Evolutionary conservation across 2,329 filamentous ascomycete species (phyloP).

Genomic region (Colletotrichum tropicale): DNA sequence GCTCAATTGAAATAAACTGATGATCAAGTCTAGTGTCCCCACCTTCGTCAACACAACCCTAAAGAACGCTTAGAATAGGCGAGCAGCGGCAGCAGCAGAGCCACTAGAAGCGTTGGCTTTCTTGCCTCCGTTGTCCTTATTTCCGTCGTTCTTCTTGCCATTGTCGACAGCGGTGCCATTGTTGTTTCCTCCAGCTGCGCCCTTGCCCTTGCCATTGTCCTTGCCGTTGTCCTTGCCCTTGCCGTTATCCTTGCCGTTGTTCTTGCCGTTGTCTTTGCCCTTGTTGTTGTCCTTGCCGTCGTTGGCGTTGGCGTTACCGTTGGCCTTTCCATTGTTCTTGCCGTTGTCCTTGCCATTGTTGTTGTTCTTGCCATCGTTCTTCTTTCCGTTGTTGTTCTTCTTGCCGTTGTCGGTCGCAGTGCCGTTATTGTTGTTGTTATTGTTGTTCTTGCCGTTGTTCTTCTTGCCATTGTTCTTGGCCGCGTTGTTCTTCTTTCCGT

Average conservation of each 20-base stretch:
- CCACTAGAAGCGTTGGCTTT: not conserved
- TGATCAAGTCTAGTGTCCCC: not conserved
- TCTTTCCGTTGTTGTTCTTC: not conserved
- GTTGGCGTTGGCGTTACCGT: not conserved
- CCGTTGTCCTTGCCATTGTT: not conserved
- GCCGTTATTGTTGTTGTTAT: not conserved
- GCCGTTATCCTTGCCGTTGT: not conserved
- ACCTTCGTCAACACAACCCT: not conserved
- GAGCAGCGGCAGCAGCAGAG: not conserved
- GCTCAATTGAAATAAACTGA: not conserved
- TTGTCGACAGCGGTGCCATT: not conserved
- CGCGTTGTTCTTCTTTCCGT: not conserved
- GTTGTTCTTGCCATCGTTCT: not conserved
- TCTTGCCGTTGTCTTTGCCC: not conserved
- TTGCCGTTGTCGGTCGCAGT: not conserved
- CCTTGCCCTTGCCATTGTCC: not conserved
- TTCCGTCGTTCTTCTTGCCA: not conserved
- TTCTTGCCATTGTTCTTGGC: conserved; percentile 1
- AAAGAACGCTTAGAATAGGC: not conserved
- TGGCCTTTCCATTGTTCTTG: not conserved
- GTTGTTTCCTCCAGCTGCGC: not conserved
- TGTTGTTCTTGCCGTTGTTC: not conserved
- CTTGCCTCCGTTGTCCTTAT: not conserved
- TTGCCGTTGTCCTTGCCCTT: not conserved
- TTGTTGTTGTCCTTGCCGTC: not conserved